A percentile compares a stretch with the other conserved stretches of the same genome.
Evolutionary conservation across 2,329 filamentous ascomycete genomes (phyloP).

Genomic region (Stachybotrys elegans): DNA sequence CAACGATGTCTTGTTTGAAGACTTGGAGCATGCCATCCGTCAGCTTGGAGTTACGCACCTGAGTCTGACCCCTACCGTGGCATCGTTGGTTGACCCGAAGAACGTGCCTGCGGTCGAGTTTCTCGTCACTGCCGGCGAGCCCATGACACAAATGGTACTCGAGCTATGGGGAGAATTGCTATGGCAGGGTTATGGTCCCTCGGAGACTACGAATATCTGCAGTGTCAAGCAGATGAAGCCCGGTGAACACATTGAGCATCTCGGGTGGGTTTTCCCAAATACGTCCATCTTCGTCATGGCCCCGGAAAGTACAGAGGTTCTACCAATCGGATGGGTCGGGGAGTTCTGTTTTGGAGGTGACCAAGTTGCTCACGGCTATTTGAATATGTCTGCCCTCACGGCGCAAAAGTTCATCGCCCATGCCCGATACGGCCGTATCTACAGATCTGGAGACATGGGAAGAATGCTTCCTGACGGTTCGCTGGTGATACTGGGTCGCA

Average conservation of each 20-base stretch:
- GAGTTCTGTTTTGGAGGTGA: slow-evolving; percentile 85
- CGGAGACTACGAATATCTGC: slow-evolving; percentile 85
- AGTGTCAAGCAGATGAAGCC: slow-evolving; percentile 61
- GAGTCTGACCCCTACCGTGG: slow-evolving; percentile 81
- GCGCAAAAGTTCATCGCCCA: slow-evolving; percentile 64
- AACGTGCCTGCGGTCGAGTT: slow-evolving; percentile 69
- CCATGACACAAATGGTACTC: slow-evolving; percentile 67
- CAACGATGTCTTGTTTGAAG: slow-evolving; percentile 68
- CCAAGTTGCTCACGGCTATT: slow-evolving; percentile 72
- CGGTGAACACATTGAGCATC: slow-evolving; percentile 62
- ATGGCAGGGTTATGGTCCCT: slow-evolving; percentile 79
- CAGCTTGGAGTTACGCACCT: slow-evolving; percentile 67
- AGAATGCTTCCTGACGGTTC: slow-evolving; percentile 73
- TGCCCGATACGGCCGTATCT: slow-evolving; percentile 64
- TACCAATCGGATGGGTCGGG: slow-evolving; percentile 69
- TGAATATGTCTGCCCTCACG: slow-evolving; percentile 60
- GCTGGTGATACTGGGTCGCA: slow-evolving; percentile 65
- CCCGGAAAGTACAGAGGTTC: slow-evolving; percentile 37
- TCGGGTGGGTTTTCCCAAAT: slow-evolving; percentile 70
- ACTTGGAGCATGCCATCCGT: slow-evolving; percentile 65
- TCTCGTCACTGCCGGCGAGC: slow-evolving; percentile 76
- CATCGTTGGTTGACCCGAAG: slow-evolving; percentile 62
- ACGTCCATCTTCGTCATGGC: slow-evolving; percentile 67
- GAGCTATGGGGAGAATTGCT: slow-evolving; percentile 64
- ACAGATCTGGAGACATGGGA: slow-evolving; percentile 78